These are phyloP conservation scores for Cladophialophora chaetospira DNA, from an alignment of 2,329 filamentous ascomycete species.

Conservation along the genomic window DNA sequence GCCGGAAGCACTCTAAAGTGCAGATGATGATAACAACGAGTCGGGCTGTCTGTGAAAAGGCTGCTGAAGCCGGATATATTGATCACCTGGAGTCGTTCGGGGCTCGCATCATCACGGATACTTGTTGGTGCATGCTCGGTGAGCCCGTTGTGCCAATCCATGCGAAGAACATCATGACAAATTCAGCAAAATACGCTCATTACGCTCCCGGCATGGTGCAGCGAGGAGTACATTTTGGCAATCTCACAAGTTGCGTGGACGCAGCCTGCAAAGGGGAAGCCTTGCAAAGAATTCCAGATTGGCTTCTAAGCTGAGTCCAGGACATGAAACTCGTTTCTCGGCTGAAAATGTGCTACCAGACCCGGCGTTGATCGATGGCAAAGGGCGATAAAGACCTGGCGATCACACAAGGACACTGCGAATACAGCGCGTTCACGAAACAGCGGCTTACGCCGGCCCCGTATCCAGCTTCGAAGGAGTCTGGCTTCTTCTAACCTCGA, in stretches of 20 bases:
- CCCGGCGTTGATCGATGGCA: too few relatives aligned
- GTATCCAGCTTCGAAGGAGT: background rate
- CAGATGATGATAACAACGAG: constrained; percentile 14
- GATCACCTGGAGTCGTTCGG: constrained; percentile 42
- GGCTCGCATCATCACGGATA: constrained; percentile 46
- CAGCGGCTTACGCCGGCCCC: too few relatives aligned
- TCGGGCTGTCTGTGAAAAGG: constrained; percentile 18
- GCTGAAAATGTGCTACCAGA: too few relatives aligned
- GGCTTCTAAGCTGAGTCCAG: background rate
- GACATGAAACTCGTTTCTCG: too few relatives aligned
- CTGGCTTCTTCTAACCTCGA: background rate
- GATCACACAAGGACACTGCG: too few relatives aligned
- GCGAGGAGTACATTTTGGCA: constrained; percentile 35
- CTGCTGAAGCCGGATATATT: constrained; percentile 37
- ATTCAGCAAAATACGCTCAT: constrained; percentile 52
- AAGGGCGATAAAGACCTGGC: too few relatives aligned
- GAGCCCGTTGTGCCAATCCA: constrained; percentile 42
- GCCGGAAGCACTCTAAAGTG: constrained; percentile 31
- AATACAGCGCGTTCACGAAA: too few relatives aligned
- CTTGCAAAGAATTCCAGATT: background rate
- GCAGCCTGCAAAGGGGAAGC: constrained; percentile 31
- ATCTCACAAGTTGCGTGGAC: constrained; percentile 34
- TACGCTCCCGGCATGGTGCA: constrained; percentile 39
- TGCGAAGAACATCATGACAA: constrained; percentile 45
- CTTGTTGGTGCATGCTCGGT: constrained; percentile 52